Evolutionary conservation across 805 yeast species (phyloP), one percentile per base, ranked within the genome.

Genomic region (Schizosaccharomyces pombe): DNA sequence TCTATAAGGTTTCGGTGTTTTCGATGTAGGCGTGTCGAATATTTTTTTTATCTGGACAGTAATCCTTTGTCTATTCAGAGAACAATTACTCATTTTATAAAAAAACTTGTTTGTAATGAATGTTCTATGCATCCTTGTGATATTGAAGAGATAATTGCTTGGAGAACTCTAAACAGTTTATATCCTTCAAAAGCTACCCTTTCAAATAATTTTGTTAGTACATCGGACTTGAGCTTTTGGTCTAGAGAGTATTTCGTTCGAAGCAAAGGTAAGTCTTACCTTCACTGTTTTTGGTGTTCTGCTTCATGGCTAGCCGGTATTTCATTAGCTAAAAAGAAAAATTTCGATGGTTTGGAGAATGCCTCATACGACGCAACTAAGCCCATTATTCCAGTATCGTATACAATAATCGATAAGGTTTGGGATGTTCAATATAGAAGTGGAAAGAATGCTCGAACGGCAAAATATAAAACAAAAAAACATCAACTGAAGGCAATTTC

Each of bases 221-320:
- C 11, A n/a, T 37, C 43, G 43, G 8, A 19, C 43, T 1, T 19
- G n/a, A n/a, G 43, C 19, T 26, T 28, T n/a, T 28, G 47, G 47
- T 12, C 40, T 9, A 33, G 53, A 26, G 58, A 58, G 28, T 58
- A 58, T 30, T 52, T 55, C 6, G 54, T 58, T 33, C 58, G 58
- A 29, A 56, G 55, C 47, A 55, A 47, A 14, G 40, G 47, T 5
- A 54, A 55, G 5, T 58, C 60, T 5, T 58, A 57, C 47, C 54
- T 56, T 30, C 47, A 47, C 22, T 34, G 34, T 12, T 28, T 8
- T 12, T 58, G 60, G 60, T 47, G 56, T 4, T 56, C 53, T 14
- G 60, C 60, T 1, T 43, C 54, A 12, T 58, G 60, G 60, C 11
- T 58, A 3, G 28, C 55, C 3, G 39, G 53, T 30, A 37, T n/a